phyloP scores from a whole-genome alignment of 2,329 filamentous ascomycete species.

The Fusarium mundagurra region DNA sequence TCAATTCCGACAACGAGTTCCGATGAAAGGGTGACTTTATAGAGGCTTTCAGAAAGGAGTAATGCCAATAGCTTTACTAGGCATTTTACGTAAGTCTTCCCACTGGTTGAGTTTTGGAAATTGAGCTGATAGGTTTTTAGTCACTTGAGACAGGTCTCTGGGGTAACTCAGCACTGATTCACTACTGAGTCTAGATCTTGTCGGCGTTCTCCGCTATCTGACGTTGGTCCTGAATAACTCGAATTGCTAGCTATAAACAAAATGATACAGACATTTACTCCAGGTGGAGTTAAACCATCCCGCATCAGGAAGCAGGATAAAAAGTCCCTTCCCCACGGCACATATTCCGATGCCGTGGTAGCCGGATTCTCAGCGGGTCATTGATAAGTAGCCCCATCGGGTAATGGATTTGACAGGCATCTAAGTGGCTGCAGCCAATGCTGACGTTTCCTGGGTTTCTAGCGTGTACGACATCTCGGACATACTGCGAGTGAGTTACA shows the following conservation, averaged over 20 bases:
- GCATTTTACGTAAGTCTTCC: rapidly evolving
- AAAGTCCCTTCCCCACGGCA: constrained; percentile 8
- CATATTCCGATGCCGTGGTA: constrained; percentile 16
- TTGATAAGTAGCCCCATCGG: background rate
- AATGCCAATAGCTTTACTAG: no score
- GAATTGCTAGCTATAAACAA: no score
- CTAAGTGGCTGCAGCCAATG: background rate
- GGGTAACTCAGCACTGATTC: rapidly evolving
- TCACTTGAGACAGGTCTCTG: background rate
- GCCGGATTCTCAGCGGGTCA: constrained; percentile 11
- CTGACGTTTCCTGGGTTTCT: background rate
- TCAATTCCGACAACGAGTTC: no score
- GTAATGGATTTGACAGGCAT: background rate
- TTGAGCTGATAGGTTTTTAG: rapidly evolving
- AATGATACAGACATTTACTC: background rate
- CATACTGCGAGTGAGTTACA: background rate
- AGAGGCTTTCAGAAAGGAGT: no score
- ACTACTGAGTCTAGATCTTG: background rate
- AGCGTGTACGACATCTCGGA: background rate
- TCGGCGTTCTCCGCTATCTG: background rate
- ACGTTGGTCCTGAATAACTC: background rate
- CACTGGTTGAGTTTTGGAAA: background rate
- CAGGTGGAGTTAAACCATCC: background rate
- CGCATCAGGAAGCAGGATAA: constrained; percentile 3
- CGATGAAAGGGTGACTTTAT: no score